Evolutionary conservation across 257 asterid genomes (phyloP), one percentile per base, ranked within the genome.

Genomic region (Solanum phureja): DNA sequence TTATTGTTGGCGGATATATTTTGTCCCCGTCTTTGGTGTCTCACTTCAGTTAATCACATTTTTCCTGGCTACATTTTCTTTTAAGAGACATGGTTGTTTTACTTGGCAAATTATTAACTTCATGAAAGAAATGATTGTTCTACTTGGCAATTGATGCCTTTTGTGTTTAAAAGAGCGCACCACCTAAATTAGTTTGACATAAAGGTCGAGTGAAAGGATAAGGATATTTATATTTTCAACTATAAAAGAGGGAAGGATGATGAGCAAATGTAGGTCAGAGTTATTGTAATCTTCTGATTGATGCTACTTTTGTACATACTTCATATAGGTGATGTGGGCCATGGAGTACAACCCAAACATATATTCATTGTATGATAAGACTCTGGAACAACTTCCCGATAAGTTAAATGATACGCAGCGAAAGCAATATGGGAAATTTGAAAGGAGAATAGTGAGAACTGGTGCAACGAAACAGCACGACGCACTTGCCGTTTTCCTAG

Each of bases 241-340:
- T 79, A 29, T 44, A 2, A 44, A 44, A 79, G 9, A 27, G 64
- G 52, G 84, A 79, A 4, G n/a, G 62, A 52, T 49, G 69, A 81
- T 49, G 85, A 79, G 66, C 38, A 27, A 79, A 44, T 79, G 85
- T 79, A 27, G 64, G 66, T 29, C 24, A 21, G 44, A 82, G 27
- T 49, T 82, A 9, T 16, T 18, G 38, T 29, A 3, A 31, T 82
- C 44, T 49, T 82, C 31, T 19, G 19, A 49, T 11, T 82, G 44
- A 49, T 82, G 64, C 68, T 49, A 82, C 69, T 49, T 81, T 10
- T 82, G 0, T 5, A 18, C 46, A 49, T 82, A 49, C 69, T 82
- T 49, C 86, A 82, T 46, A 27, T 85, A 95, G 99, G 98, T 96
- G 84, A 94, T 96, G 99, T 96, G 99, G 99, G 99, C 99, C 38